Evolutionary conservation across 2,329 filamentous ascomycete genomes (phyloP), one percentile per base, ranked within the genome.

Genomic region (Coniochaeta prunicola): DNA sequence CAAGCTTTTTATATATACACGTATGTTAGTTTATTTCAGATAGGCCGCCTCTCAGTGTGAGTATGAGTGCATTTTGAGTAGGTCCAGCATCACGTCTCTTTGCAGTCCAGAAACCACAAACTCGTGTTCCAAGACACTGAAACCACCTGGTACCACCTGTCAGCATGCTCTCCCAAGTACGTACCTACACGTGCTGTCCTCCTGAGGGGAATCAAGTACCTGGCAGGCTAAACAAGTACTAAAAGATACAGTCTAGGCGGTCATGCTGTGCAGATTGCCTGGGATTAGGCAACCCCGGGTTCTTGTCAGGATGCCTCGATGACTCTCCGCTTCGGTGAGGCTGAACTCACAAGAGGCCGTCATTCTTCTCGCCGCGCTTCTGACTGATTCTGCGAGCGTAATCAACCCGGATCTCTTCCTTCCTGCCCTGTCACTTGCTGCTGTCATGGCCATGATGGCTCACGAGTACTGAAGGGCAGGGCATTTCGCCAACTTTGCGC

Each of bases 321-420:
- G 54, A 56, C 54, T 56, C 33, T 28, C 33, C 54, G 31, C n/a
- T n/a, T 42, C 33, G 19, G 36, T 65, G 71, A 76, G 72, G 72
- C 73, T 76, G 71, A 74, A 72, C 74, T 75, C 73, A 75, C 73
- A 73, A 75, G 74, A 72, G 67, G 67, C 57, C 61, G 61, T 57
- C 57, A 59, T 64, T 53, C 61, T 62, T 60, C 59, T 64, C 58
- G 53, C 56, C 53, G 42, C 13, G 34, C 45, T 50, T 50, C 45
- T 50, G 45, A 50, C 24, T 50, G 45, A 21, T 50, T 50, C 24
- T 30, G 24, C n/a, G 45, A 50, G 24, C 45, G 45, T 21, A 17
- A 17, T 30, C 45, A 30, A 12, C 26, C 2, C 4, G 10, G 21
- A 24, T 1, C 30, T 28, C 45, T 28, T 19, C 21, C 45, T 28